Evolutionary conservation across 257 asterid species (phyloP).

Genomic region (Jasminum sambac): DNA sequence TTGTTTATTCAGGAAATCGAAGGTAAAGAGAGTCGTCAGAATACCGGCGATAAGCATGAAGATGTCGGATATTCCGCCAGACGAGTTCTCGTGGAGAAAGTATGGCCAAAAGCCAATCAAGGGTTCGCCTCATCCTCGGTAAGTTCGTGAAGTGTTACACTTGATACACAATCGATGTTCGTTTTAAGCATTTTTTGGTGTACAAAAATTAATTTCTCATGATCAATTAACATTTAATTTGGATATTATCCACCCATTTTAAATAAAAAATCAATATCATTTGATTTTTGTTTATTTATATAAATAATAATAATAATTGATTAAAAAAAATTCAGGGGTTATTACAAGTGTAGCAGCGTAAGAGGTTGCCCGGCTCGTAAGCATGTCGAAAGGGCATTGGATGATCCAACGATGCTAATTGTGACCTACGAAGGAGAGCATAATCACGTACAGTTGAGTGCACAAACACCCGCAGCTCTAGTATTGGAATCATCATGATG

Average conservation of each 20-base stretch:
- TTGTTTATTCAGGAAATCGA: conserved; percentile 56
- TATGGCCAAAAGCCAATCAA: conserved; percentile 92
- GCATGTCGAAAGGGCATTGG: conserved; percentile 86
- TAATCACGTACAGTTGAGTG: conserved; percentile 44
- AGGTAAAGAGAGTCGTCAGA: conserved; percentile 61
- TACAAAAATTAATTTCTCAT: no score
- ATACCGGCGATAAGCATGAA: conserved; percentile 79
- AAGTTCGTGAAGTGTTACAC: conserved; percentile 13
- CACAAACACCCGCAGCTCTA: conserved; percentile 33
- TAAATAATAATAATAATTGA: neutral
- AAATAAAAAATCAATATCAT: no score
- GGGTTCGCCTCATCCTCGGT: conserved; percentile 97
- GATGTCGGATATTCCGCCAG: conserved; percentile 89
- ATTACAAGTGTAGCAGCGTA: conserved; percentile 86
- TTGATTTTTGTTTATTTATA: no score
- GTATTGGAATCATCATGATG: conserved; percentile 37
- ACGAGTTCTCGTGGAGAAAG: conserved; percentile 87
- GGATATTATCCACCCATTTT: no score
- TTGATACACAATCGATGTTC: no score
- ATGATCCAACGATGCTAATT: conserved; percentile 73
- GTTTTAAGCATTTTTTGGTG: no score
- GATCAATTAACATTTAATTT: no score
- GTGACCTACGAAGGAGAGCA: conserved; percentile 95
- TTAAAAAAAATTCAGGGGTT: conserved; percentile 54
- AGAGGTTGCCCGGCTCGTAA: conserved; percentile 93